Conservation (phyloP, 805 yeast genomes). For the Schizosaccharomyces lindneri region DNA sequence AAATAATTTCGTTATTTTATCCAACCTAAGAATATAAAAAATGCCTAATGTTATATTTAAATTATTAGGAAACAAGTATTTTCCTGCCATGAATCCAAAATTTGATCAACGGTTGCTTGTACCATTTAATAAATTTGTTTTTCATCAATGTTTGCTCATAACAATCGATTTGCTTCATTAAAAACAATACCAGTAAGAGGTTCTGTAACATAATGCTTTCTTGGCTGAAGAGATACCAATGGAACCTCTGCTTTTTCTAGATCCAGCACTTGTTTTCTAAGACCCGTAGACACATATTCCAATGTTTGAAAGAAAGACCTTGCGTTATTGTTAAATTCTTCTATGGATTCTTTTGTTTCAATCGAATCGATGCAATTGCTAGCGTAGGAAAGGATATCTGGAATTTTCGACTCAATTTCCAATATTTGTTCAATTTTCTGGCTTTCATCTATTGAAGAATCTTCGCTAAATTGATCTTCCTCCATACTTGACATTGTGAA, state of each 20-base stretch:
- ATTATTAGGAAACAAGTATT: too few relatives aligned
- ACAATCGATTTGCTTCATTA: background rate
- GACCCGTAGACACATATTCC: background rate
- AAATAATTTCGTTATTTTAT: too few relatives aligned
- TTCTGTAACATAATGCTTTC: background rate
- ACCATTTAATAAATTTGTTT: too few relatives aligned
- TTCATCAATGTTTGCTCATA: too few relatives aligned
- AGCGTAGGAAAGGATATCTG: background rate
- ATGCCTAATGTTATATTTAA: too few relatives aligned
- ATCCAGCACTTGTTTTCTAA: background rate
- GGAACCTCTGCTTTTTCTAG: background rate
- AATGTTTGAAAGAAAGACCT: background rate
- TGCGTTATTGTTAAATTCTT: background rate
- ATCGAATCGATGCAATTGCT: background rate
- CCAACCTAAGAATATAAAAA: too few relatives aligned
- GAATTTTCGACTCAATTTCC: background rate
- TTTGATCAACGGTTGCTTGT: too few relatives aligned
- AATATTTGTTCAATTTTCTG: slow-evolving; percentile 14
- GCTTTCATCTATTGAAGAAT: background rate
- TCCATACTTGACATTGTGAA: background rate
- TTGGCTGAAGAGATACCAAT: background rate
- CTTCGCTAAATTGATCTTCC: background rate
- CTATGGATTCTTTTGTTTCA: background rate
- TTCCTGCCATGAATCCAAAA: too few relatives aligned
- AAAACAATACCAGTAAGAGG: background rate